These are phyloP conservation scores for Arxiozyma heterogenica DNA, from an alignment of 1,139 yeast genomes.

Conservation along the genomic window DNA sequence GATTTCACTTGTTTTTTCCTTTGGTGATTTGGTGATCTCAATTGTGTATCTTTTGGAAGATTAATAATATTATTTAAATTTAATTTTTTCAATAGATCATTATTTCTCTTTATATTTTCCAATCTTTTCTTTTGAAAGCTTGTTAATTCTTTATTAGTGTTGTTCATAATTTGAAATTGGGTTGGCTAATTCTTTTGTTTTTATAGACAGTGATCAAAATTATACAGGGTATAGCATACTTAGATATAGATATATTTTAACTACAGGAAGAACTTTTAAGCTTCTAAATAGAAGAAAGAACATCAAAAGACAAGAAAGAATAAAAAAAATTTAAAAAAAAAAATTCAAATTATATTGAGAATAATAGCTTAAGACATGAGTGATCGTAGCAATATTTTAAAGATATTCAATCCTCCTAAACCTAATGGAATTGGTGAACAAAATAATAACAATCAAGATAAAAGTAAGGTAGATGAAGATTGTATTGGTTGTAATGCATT, in stretches of 20 bases:
- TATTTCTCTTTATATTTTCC: slow-evolving; percentile 50
- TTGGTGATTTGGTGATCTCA: neutral
- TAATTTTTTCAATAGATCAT: slow-evolving; percentile 40
- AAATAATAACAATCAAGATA: neutral
- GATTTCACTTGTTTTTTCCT: slow-evolving; percentile 4
- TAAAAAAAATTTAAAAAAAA: too few species aligned
- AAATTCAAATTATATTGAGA: neutral
- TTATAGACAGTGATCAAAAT: neutral
- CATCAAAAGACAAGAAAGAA: neutral
- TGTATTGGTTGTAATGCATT: slow-evolving; percentile 60
- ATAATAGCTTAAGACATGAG: slow-evolving; percentile 32
- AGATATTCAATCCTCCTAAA: slow-evolving; percentile 50
- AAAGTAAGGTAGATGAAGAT: slow-evolving; percentile 17
- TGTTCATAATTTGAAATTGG: slow-evolving; percentile 21
- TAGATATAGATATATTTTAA: neutral
- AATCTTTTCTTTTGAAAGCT: slow-evolving; percentile 65
- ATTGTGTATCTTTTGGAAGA: slow-evolving; percentile 22
- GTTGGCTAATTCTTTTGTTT: slow-evolving; percentile 1
- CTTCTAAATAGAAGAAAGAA: neutral
- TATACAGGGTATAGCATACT: neutral
- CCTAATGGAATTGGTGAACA: slow-evolving; percentile 32
- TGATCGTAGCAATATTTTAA: slow-evolving; percentile 39
- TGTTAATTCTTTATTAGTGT: slow-evolving; percentile 31
- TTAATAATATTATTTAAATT: slow-evolving; percentile 35
- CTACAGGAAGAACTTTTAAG: neutral